Conservation (phyloP, 805 yeast species). For the Pichia phayaonensis region DNA sequence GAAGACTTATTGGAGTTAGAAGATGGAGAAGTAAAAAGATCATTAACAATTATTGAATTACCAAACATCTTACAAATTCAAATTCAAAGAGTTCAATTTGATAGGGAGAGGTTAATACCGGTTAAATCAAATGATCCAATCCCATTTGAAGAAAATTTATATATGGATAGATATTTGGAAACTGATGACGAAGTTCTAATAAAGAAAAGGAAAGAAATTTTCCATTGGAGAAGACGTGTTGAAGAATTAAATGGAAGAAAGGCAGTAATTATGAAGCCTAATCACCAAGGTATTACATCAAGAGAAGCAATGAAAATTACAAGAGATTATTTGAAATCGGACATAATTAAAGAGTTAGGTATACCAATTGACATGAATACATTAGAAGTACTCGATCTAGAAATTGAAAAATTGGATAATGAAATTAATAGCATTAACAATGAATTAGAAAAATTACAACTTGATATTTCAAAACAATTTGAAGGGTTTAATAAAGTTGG, state of each 20-base stretch:
- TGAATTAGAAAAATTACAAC: slow-evolving; percentile 37
- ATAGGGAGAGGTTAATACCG: slow-evolving; percentile 61
- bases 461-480: slow-evolving; percentile 52
- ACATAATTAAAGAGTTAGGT: slow-evolving; percentile 29
- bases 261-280: slow-evolving; percentile 34
- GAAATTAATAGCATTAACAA: slow-evolving; percentile 34
- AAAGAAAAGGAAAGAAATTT: slow-evolving; percentile 46
- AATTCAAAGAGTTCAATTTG: slow-evolving; percentile 89
- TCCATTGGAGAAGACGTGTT: slow-evolving; percentile 55
- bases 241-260: slow-evolving; percentile 36
- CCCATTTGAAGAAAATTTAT: slow-evolving; percentile 68
- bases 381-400: slow-evolving; percentile 38
- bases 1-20: slow-evolving; percentile 64
- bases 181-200: slow-evolving; percentile 53
- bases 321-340: slow-evolving; percentile 44
- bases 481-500: slow-evolving; percentile 53
- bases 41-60: slow-evolving; percentile 58
- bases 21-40: slow-evolving; percentile 67
- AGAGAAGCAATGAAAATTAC: slow-evolving; percentile 51
- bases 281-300: slow-evolving; percentile 43
- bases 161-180: slow-evolving; percentile 81
- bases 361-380: slow-evolving; percentile 38
- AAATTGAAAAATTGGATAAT: slow-evolving; percentile 39
- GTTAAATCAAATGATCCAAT: slow-evolving; percentile 79
- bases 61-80: slow-evolving; percentile 88